Percentiles rank a stretch among this genome's conserved stretches.
Conservation (phyloP, 2,329 filamentous ascomycete genomes). For the Scleromitrula shiraiana region DNA sequence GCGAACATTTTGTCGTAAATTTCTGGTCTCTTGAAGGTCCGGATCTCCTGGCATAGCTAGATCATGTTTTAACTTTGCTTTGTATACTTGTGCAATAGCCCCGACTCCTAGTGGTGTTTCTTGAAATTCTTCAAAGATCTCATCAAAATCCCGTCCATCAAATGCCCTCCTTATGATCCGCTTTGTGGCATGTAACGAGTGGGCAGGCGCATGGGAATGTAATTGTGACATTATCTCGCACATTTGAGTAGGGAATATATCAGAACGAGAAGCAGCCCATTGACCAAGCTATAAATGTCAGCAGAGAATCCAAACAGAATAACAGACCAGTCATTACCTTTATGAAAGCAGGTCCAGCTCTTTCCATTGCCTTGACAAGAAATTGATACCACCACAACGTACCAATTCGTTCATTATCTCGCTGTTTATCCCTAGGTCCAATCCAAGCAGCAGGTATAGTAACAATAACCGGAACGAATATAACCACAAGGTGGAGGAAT, state of each 20-base stretch:
- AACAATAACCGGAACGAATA: slow-evolving; percentile 85
- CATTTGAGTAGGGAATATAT: slow-evolving; percentile 92
- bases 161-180: slow-evolving; percentile 76
- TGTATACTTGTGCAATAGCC: slow-evolving; percentile 96
- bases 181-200: slow-evolving; percentile 74
- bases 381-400: slow-evolving; percentile 94
- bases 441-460: slow-evolving; percentile 76
- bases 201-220: slow-evolving; percentile 89
- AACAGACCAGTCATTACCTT: too few relatives aligned
- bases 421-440: slow-evolving; percentile 53
- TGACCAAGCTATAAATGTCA: slow-evolving; percentile 65
- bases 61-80: slow-evolving; percentile 78
- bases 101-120: slow-evolving; percentile 85
- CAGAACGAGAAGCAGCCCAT: slow-evolving; percentile 93
- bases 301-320: too few relatives aligned
- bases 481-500: slow-evolving; percentile 78
- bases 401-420: slow-evolving; percentile 68
- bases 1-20: slow-evolving; percentile 60
- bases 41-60: slow-evolving; percentile 56
- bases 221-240: slow-evolving; percentile 90
- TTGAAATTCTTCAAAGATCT: slow-evolving; percentile 95
- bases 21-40: slow-evolving; percentile 46
- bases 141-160: slow-evolving; percentile 67
- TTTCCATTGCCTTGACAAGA: slow-evolving; percentile 82
- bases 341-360: slow-evolving; percentile 91